Conservation (phyloP, 2,329 filamentous ascomycete species). For the Penicillium sp. region DNA sequence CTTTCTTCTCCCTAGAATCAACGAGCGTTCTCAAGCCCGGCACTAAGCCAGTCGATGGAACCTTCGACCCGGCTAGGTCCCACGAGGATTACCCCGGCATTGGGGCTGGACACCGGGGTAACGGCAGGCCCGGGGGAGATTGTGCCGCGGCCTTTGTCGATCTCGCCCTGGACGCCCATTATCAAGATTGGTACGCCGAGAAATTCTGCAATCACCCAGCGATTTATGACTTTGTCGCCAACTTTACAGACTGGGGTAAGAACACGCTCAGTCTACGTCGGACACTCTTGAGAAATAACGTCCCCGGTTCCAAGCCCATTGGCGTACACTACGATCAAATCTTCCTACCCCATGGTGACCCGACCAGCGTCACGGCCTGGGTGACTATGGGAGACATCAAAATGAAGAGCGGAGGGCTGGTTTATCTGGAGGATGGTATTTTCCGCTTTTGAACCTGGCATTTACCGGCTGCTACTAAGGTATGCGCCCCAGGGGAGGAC, state of each 20-base stretch:
- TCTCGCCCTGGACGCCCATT: constrained; percentile 57
- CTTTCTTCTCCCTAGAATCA: constrained; percentile 56
- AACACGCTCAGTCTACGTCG: constrained; percentile 50
- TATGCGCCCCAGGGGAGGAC: constrained; percentile 40
- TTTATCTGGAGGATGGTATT: constrained; percentile 56
- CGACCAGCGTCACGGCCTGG: constrained; percentile 59
- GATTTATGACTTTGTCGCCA: constrained; percentile 52
- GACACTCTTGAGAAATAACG: constrained; percentile 59
- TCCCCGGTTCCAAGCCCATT: constrained; percentile 58
- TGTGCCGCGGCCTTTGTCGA: constrained; percentile 51
- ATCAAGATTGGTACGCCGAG: constrained; percentile 55
- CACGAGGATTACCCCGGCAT: constrained; percentile 54
- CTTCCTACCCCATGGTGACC: constrained; percentile 58
- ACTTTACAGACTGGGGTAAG: constrained; percentile 57
- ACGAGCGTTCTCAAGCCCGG: constrained; percentile 59
- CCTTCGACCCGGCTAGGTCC: constrained; percentile 52
- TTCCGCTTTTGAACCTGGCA: neutral
- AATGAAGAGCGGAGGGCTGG: constrained; percentile 58
- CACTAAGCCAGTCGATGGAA: constrained; percentile 54
- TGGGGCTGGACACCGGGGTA: constrained; percentile 53
- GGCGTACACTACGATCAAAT: constrained; percentile 64
- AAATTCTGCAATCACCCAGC: constrained; percentile 57
- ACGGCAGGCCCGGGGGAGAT: constrained; percentile 49
- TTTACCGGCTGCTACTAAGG: neutral
- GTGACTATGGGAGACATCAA: constrained; percentile 58